phyloP scores from a whole-genome alignment of 495 filamentous ascomycete species.

The Platismatia glauca region DNA sequence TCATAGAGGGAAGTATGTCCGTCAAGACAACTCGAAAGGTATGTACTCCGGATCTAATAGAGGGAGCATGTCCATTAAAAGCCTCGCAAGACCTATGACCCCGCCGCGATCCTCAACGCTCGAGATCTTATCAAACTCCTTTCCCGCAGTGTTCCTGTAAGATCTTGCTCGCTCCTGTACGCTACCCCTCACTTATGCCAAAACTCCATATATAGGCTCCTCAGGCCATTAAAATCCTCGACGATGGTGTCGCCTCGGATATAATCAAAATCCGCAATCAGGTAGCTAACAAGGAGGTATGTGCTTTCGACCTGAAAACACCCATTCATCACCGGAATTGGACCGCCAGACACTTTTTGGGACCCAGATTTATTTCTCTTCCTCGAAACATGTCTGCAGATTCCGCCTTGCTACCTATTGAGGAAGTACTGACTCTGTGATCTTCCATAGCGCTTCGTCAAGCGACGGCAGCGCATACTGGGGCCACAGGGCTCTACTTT shows the following conservation, averaged over 20 bases:
- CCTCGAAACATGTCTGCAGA: background rate
- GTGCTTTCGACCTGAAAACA: background rate
- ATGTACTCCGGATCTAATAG: conserved; percentile 80
- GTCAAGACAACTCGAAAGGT: conserved; percentile 94
- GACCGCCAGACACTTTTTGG: background rate
- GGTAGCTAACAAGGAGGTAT: conserved; percentile 78
- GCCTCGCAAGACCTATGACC: conserved; percentile 91
- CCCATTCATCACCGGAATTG: background rate
- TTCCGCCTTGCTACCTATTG: background rate
- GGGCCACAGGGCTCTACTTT: conserved; percentile 77
- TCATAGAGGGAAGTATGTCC: conserved; percentile 93
- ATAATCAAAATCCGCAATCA: conserved; percentile 89
- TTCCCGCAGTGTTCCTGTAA: conserved; percentile 73
- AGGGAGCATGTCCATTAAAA: conserved; percentile 92
- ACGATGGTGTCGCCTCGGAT: conserved; percentile 82
- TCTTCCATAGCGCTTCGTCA: conserved; percentile 61
- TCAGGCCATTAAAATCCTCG: conserved; percentile 83
- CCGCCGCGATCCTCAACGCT: conserved; percentile 87
- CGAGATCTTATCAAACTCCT: conserved; percentile 90
- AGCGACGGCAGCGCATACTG: conserved; percentile 84
- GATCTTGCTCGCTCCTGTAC: background rate
- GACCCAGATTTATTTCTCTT: background rate
- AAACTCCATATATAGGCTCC: conserved; percentile 36
- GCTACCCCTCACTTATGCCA: background rate
- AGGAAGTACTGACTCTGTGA: background rate